A percentile compares a stretch with the other conserved stretches of the same genome.
These are phyloP conservation scores for Rhododendron henanense DNA, from an alignment of 148 eudicot genomes.

Conservation along the genomic window DNA sequence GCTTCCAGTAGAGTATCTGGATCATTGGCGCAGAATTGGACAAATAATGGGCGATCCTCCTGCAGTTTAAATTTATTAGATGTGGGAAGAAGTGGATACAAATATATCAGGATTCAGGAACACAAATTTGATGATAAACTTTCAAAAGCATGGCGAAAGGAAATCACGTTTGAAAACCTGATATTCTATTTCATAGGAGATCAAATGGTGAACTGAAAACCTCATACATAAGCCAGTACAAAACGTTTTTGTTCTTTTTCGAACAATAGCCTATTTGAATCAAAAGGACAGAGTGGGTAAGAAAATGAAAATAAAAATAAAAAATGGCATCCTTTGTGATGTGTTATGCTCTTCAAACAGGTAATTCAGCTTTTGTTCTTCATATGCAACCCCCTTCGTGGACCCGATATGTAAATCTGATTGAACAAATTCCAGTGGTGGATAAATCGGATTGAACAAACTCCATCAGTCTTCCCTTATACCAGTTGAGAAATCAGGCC, in stretches of 20 bases:
- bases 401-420: neutral
- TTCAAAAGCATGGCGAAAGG: neutral
- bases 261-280: neutral
- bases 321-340: neutral
- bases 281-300: neutral
- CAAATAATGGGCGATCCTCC: constrained; percentile 97
- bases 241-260: neutral
- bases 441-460: neutral
- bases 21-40: constrained; percentile 96
- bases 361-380: neutral
- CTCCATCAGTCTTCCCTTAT: neutral
- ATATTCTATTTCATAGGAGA: neutral
- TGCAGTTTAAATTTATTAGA: constrained; percentile 25
- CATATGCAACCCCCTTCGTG: neutral
- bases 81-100: neutral
- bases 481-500: neutral
- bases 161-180: neutral
- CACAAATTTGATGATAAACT: neutral
- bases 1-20: constrained; percentile 83
- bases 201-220: neutral
- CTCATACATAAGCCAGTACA: neutral
- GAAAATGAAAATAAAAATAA: neutral
- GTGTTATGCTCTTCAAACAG: neutral
- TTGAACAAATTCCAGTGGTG: neutral
- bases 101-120: neutral